Percentiles rank a stretch among this genome's conserved stretches.
These are phyloP conservation scores for Yarrowia yakushimensis DNA, from an alignment of 805 yeast species.

Conservation along the genomic window DNA sequence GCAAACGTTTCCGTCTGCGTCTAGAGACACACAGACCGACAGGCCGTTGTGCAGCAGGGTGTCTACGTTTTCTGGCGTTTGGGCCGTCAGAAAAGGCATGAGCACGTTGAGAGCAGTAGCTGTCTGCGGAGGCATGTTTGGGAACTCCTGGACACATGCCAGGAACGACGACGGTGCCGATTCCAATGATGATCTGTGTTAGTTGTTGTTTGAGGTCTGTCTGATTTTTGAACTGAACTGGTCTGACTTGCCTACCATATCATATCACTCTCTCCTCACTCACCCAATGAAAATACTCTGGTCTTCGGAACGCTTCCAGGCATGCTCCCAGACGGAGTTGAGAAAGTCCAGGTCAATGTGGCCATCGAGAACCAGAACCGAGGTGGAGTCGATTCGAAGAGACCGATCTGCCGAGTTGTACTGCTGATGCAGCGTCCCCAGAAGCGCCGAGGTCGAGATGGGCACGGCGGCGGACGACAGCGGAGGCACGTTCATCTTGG, in stretches of 20 bases:
- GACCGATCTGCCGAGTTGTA: slow-evolving; percentile 33
- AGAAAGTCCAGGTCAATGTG: slow-evolving; percentile 37
- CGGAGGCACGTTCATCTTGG: slow-evolving; percentile 36
- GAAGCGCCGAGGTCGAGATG: slow-evolving; percentile 37
- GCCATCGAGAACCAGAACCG: slow-evolving; percentile 36
- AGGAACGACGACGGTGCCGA: slow-evolving; percentile 37
- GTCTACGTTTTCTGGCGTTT: slow-evolving; percentile 39
- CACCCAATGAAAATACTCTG: slow-evolving; percentile 40
- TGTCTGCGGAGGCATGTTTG: slow-evolving; percentile 38
- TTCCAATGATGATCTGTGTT: slow-evolving; percentile 19
- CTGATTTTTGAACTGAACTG: no score
- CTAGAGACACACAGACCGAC: slow-evolving; percentile 36
- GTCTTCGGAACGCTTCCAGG: slow-evolving; percentile 41
- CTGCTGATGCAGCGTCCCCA: slow-evolving; percentile 38
- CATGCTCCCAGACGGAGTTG: slow-evolving; percentile 41
- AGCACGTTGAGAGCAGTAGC: slow-evolving; percentile 39
- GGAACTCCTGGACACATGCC: slow-evolving; percentile 37
- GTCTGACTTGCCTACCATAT: no score
- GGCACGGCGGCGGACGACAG: slow-evolving; percentile 35
- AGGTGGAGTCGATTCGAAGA: slow-evolving; percentile 36
- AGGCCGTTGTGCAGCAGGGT: slow-evolving; percentile 39
- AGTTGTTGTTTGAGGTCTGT: no score
- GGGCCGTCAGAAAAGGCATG: slow-evolving; percentile 40
- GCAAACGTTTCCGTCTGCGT: slow-evolving; percentile 36
- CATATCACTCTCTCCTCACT: slow-evolving; percentile 28